These are phyloP conservation scores for Daedaleopsis nitida DNA, from an alignment of 768 basidiomycete genomes.

Conservation along the genomic window DNA sequence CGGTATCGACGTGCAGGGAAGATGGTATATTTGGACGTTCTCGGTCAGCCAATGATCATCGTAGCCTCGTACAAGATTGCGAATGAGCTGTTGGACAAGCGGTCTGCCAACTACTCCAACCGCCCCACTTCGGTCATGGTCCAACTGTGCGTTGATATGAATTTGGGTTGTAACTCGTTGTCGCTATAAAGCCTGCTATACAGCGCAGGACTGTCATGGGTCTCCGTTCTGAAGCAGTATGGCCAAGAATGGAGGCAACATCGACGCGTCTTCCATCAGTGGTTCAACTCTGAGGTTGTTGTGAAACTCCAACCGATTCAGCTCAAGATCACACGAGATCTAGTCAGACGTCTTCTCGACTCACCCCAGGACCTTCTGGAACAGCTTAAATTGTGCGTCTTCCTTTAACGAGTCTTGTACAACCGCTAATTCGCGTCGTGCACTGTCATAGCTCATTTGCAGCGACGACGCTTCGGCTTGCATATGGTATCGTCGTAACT, in stretches of 20 bases:
- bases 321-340: not conserved
- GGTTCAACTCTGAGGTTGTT: not conserved
- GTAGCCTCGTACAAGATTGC: conserved; percentile 16
- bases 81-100: conserved; percentile 21
- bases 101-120: conserved; percentile 23
- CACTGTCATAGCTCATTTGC: not conserved
- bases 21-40: conserved; percentile 13
- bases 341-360: not conserved
- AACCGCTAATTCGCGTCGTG: not conserved
- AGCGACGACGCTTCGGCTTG: conserved; percentile 5
- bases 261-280: conserved; percentile 41
- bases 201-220: conserved; percentile 22
- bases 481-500: conserved; percentile 10
- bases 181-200: not conserved
- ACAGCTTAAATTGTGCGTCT: not conserved
- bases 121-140: conserved; percentile 18
- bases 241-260: conserved; percentile 43
- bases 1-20: conserved; percentile 13
- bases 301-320: not conserved
- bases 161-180: conserved; percentile 10
- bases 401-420: not conserved
- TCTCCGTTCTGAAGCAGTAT: conserved; percentile 41
- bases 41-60: conserved; percentile 19
- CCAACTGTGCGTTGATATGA: not conserved
- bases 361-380: not conserved